Percentiles rank a stretch among this genome's conserved stretches.
phyloP scores from a whole-genome alignment of 768 basidiomycete genomes.

The Boletus speciosus region DNA sequence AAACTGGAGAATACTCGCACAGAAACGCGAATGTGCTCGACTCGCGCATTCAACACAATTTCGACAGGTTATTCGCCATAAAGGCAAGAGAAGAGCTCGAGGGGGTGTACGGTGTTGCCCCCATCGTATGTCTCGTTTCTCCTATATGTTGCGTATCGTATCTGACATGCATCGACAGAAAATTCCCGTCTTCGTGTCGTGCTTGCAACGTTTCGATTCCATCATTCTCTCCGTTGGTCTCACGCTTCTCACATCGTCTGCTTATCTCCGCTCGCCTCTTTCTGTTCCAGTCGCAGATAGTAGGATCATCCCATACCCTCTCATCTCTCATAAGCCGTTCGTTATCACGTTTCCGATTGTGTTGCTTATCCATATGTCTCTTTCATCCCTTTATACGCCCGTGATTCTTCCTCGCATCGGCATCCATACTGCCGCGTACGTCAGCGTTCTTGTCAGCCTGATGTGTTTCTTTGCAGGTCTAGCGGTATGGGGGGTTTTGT shows the following conservation, averaged over 20 bases:
- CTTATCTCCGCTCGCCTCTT: slow-evolving; percentile 56
- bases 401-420: slow-evolving; percentile 67
- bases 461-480: slow-evolving; percentile 71
- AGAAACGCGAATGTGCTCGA: slow-evolving; percentile 19
- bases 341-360: slow-evolving; percentile 42
- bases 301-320: slow-evolving; percentile 12
- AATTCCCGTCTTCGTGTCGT: slow-evolving; percentile 77
- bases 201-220: slow-evolving; percentile 72
- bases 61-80: slow-evolving; percentile 60
- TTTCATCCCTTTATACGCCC: slow-evolving; percentile 65
- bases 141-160: not conserved
- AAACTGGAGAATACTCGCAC: not conserved
- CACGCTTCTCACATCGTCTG: slow-evolving; percentile 48
- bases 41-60: slow-evolving; percentile 56
- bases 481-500: slow-evolving; percentile 67
- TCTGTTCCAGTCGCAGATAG: slow-evolving; percentile 28
- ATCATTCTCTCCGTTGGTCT: slow-evolving; percentile 68
- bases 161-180: slow-evolving; percentile 38
- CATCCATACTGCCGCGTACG: slow-evolving; percentile 72
- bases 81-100: slow-evolving; percentile 75
- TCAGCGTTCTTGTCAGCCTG: slow-evolving; percentile 60
- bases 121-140: slow-evolving; percentile 54
- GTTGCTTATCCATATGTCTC: slow-evolving; percentile 46
- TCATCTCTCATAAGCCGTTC: slow-evolving; percentile 35
- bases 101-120: slow-evolving; percentile 73